Conservation (phyloP, 2,329 filamentous ascomycete species). For the Microdochium paspali region DNA sequence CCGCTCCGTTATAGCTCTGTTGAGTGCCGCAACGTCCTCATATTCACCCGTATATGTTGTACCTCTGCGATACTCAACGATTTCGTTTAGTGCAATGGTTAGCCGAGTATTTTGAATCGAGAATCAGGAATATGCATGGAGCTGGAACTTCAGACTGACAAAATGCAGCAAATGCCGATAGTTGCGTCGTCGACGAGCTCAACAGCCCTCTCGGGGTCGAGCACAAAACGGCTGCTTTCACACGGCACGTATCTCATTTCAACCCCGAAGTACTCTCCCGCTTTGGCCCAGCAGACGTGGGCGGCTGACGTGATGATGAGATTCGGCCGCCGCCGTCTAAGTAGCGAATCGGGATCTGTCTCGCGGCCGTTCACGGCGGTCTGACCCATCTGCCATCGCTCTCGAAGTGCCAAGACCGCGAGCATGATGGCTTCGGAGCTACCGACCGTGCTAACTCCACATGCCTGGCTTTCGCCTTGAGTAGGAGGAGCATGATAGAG, state of each 20-base stretch:
- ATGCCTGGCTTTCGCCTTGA: too few species aligned
- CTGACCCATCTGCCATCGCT: too few species aligned
- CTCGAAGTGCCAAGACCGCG: constrained; percentile 64
- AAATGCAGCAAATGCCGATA: constrained; percentile 64
- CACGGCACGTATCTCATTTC: constrained; percentile 57
- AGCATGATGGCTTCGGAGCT: constrained; percentile 64
- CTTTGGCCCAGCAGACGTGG: constrained; percentile 65
- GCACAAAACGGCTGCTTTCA: constrained; percentile 47
- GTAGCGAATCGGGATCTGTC: too few species aligned
- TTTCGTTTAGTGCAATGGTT: too few species aligned
- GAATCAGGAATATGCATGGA: too few species aligned
- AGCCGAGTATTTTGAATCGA: too few species aligned
- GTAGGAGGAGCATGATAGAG: constrained; percentile 54
- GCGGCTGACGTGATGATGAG: constrained; percentile 69
- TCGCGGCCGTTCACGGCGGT: too few species aligned
- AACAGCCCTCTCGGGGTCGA: constrained; percentile 55
- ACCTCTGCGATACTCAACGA: constrained; percentile 33
- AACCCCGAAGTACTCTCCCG: constrained; percentile 66
- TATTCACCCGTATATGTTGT: constrained; percentile 68
- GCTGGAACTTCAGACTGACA: constrained; percentile 17
- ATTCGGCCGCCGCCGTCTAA: too few species aligned
- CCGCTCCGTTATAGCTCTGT: constrained; percentile 51
- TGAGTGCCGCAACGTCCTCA: constrained; percentile 60
- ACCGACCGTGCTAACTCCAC: constrained; percentile 62
- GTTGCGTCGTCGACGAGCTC: constrained; percentile 67